These are phyloP conservation scores for Hypoxylon sp. DNA, from an alignment of 2,329 filamentous ascomycete genomes.

Conservation along the genomic window DNA sequence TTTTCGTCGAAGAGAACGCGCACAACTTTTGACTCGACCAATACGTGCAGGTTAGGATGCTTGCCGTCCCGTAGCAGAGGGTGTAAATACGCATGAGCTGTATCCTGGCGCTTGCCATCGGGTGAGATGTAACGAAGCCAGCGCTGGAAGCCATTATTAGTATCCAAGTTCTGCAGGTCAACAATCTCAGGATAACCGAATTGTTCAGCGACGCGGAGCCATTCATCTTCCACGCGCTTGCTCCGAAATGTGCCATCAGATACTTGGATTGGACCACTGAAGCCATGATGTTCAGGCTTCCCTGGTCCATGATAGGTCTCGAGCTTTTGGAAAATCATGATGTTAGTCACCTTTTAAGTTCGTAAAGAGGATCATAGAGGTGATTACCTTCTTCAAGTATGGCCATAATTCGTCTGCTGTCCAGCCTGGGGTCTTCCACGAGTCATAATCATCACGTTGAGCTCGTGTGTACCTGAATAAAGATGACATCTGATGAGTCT, in stretches of 20 bases:
- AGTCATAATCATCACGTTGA: slow-evolving; percentile 55
- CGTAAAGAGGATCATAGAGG: neutral
- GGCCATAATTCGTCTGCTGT: slow-evolving; percentile 59
- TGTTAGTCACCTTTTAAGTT: slow-evolving; percentile 5
- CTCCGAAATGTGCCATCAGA: slow-evolving; percentile 62
- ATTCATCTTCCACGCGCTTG: slow-evolving; percentile 60
- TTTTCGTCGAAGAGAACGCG: slow-evolving; percentile 69
- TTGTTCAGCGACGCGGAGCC: slow-evolving; percentile 61
- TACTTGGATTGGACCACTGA: slow-evolving; percentile 64
- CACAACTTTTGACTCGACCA: slow-evolving; percentile 54
- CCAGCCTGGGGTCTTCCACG: slow-evolving; percentile 54
- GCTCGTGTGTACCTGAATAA: slow-evolving; percentile 52
- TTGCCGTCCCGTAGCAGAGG: slow-evolving; percentile 49
- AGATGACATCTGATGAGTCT: neutral
- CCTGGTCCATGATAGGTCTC: slow-evolving; percentile 55
- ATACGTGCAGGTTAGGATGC: slow-evolving; percentile 53
- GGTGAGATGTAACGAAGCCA: slow-evolving; percentile 48
- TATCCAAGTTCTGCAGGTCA: slow-evolving; percentile 65
- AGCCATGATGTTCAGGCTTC: slow-evolving; percentile 62
- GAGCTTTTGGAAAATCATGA: slow-evolving; percentile 39
- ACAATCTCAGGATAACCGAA: slow-evolving; percentile 64
- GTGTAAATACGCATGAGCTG: slow-evolving; percentile 51
- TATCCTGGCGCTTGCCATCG: slow-evolving; percentile 51
- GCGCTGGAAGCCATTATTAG: slow-evolving; percentile 54
- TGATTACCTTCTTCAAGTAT: slow-evolving; percentile 63